Percentiles rank a stretch among this genome's conserved stretches.
Conservation (phyloP, 345 rosid genomes). For the Angophora floribunda region DNA sequence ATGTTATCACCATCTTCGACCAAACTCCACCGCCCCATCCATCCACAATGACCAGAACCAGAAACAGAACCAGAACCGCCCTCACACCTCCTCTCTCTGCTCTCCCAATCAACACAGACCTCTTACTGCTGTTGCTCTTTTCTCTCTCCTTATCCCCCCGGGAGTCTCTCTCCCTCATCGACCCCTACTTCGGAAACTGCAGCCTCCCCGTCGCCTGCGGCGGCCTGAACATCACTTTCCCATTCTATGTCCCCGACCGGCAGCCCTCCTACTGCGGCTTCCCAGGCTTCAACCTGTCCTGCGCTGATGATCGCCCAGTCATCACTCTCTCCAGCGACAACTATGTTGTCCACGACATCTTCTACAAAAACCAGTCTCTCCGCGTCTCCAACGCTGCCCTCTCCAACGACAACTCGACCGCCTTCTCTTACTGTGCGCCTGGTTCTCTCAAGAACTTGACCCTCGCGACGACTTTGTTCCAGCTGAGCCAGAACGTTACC, state of each 20-base stretch:
- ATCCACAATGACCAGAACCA: not conserved
- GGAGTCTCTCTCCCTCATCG: not conserved
- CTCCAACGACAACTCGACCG: not conserved
- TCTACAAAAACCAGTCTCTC: constrained; percentile 18
- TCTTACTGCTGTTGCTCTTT: not conserved
- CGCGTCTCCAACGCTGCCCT: constrained; percentile 17
- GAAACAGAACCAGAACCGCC: not conserved
- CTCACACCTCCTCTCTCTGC: not conserved
- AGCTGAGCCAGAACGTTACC: not conserved
- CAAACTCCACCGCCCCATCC: not conserved
- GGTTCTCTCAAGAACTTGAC: constrained; percentile 11
- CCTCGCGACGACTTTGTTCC: not conserved
- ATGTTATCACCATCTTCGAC: not conserved
- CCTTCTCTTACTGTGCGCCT: not conserved
- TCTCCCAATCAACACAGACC: not conserved
- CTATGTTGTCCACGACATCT: constrained; percentile 15
- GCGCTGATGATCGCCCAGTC: constrained; percentile 13
- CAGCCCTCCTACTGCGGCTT: constrained; percentile 24
- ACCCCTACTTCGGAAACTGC: constrained; percentile 9
- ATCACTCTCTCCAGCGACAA: constrained; percentile 3
- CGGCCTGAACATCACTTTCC: constrained; percentile 15
- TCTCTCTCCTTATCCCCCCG: not conserved
- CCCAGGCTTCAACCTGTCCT: constrained; percentile 39
- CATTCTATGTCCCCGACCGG: constrained; percentile 14
- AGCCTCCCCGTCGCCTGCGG: constrained; percentile 13